Evolutionary conservation across 2,329 filamentous ascomycete genomes (phyloP), one percentile per base, ranked within the genome.

Genomic region (Pyrenophora teres): DNA sequence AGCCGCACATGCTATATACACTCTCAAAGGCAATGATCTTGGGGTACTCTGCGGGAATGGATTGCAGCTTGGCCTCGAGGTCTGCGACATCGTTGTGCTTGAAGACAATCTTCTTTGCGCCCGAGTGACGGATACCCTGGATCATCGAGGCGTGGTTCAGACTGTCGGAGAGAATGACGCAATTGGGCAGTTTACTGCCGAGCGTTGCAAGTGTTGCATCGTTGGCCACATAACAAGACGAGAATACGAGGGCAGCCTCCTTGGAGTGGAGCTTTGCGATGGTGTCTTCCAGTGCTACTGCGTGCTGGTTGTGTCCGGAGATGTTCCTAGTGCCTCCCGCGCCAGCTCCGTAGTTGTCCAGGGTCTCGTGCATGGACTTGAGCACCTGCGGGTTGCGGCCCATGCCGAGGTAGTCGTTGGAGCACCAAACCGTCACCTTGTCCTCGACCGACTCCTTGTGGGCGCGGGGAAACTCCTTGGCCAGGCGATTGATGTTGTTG

Each of bases 1-100:
- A 96, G 57, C 94, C 94, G 72, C 94, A 99, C 94, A 99, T 99
- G 80, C 92, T 96, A 79, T 99, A 99, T 3, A 99, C 94, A 25
- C 92, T 96, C 78, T 99, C 94, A 61, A 97, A 99, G 2, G 94
- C 94, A 61, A 99, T 99, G 62, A 99, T 96, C 81, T 99, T 99
- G 51, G 94, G 94, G 31, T 90, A 84, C 54, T 94, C 83, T 1
- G 89, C 78, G 0, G 93, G 92, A 36, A 99, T 82, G 10, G 92
- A 89, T 2, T 92, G 92, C 60, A 99, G 81, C 77, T 99, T 97
- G 43, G 85, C 85, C 79, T 99, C 94, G 13, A 99, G 81, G 67
- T 99, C 94, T 36, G 82, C 86, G n/a, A 97, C 77, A 68, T 99
- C 92, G 69, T 99, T 99, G 79, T 99, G 94, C 79, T 95, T 96